A percentile compares a stretch with the other conserved stretches of the same genome.
These are phyloP conservation scores for Pseudocercospora crystallina DNA, from an alignment of 2,329 filamentous ascomycete species.

Conservation along the genomic window DNA sequence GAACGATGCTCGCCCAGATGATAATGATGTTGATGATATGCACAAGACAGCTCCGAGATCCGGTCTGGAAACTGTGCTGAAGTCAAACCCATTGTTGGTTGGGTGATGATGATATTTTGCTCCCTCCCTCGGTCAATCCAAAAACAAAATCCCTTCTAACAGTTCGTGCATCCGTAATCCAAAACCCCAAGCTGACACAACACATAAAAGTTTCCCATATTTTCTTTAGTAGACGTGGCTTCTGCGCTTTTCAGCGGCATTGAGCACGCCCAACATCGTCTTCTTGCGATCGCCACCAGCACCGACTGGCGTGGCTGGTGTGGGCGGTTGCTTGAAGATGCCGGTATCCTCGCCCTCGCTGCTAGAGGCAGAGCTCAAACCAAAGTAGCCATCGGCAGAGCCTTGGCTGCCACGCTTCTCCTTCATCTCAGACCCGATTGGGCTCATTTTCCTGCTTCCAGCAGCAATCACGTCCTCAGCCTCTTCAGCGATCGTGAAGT, in stretches of 20 bases:
- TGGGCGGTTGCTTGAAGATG: slow-evolving; percentile 37
- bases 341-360: slow-evolving; percentile 53
- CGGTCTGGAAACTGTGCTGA: slow-evolving; percentile 6
- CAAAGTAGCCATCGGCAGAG: slow-evolving; percentile 37
- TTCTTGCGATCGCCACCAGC: slow-evolving; percentile 70
- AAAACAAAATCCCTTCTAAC: slow-evolving; percentile 1
- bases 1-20: slow-evolving; percentile 2
- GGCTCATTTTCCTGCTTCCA: slow-evolving; percentile 38
- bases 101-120: neutral
- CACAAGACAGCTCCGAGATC: slow-evolving; percentile 8
- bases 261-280: slow-evolving; percentile 82
- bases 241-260: slow-evolving; percentile 87
- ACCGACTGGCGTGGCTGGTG: slow-evolving; percentile 69
- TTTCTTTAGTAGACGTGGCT: slow-evolving; percentile 56
- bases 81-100: neutral
- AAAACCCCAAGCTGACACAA: slow-evolving; percentile 3
- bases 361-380: slow-evolving; percentile 69
- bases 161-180: slow-evolving; percentile 1
- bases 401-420: slow-evolving; percentile 38
- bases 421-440: slow-evolving; percentile 40
- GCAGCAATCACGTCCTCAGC: slow-evolving; percentile 57
- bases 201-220: neutral
- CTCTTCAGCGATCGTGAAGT: slow-evolving; percentile 67
- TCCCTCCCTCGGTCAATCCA: neutral
- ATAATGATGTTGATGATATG: slow-evolving; percentile 9